Conservation (phyloP, 768 basidiomycete genomes). For the Scleroderma bovista region DNA sequence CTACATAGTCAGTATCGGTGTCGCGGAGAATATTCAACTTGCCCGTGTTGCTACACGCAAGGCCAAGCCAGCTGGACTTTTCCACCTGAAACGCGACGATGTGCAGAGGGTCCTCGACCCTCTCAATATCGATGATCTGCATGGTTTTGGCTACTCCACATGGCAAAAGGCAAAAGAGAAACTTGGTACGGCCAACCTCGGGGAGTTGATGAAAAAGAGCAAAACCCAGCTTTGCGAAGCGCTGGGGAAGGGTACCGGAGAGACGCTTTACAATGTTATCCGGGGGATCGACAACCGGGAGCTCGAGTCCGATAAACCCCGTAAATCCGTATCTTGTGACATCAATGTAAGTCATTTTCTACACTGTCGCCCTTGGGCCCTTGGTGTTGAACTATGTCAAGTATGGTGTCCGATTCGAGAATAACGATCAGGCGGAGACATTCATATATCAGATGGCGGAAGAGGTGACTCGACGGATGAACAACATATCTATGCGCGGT, state of each 20-base stretch:
- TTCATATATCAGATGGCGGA: constrained; percentile 74
- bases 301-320: constrained; percentile 76
- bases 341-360: constrained; percentile 67
- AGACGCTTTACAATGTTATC: constrained; percentile 78
- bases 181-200: constrained; percentile 64
- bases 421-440: constrained; percentile 70
- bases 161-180: constrained; percentile 78
- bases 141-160: constrained; percentile 78
- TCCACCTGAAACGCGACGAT: constrained; percentile 58
- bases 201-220: constrained; percentile 60
- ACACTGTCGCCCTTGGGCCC: background rate
- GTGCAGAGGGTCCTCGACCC: constrained; percentile 54
- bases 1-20: constrained; percentile 78
- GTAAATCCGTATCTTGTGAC: constrained; percentile 92
- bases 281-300: constrained; percentile 79
- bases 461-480: constrained; percentile 71
- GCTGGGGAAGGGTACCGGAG: constrained; percentile 76
- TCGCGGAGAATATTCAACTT: constrained; percentile 86
- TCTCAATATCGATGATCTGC: constrained; percentile 73
- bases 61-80: constrained; percentile 89
- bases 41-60: constrained; percentile 86
- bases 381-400: constrained; percentile 27
- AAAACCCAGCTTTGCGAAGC: constrained; percentile 62
- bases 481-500: constrained; percentile 64
- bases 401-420: constrained; percentile 95